Percentiles rank a stretch among this genome's conserved stretches.
Evolutionary conservation across 208 protist species (phyloP).

Genomic region (Acanthamoeba lenticulata): DNA sequence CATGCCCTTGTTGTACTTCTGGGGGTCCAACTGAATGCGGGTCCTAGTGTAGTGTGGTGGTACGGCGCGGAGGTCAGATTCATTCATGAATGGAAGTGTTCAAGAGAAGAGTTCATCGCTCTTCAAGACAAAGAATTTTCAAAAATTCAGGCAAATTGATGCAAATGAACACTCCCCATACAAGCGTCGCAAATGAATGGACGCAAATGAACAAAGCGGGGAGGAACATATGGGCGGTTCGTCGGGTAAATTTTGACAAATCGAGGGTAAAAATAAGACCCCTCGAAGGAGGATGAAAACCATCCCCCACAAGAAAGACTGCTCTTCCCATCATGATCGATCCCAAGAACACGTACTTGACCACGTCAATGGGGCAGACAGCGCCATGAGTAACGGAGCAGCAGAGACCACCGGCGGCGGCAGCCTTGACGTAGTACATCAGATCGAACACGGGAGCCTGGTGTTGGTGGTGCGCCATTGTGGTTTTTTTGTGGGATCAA

Average conservation of each 20-base stretch:
- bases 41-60: not conserved
- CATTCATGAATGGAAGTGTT: too few relatives aligned
- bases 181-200: too few relatives aligned
- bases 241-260: not conserved
- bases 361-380: not conserved
- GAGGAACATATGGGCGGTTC: too few relatives aligned
- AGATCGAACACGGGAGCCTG: not conserved
- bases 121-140: too few relatives aligned
- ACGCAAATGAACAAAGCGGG: not conserved
- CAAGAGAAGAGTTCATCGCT: too few relatives aligned
- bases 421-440: not conserved
- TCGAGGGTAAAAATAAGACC: not conserved
- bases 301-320: too few relatives aligned
- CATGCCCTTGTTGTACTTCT: slow-evolving; percentile 1
- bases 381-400: not conserved
- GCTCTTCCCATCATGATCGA: too few relatives aligned
- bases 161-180: too few relatives aligned
- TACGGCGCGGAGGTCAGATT: too few relatives aligned
- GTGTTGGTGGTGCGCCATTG: too few relatives aligned
- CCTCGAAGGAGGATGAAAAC: not conserved
- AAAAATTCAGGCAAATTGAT: not conserved
- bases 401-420: not conserved
- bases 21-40: not conserved
- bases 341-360: not conserved
- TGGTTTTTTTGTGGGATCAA: too few relatives aligned